Percentiles rank a stretch among this genome's conserved stretches.
These are phyloP conservation scores for Leucosporidium scottii DNA, from an alignment of 768 basidiomycete species.

Conservation along the genomic window DNA sequence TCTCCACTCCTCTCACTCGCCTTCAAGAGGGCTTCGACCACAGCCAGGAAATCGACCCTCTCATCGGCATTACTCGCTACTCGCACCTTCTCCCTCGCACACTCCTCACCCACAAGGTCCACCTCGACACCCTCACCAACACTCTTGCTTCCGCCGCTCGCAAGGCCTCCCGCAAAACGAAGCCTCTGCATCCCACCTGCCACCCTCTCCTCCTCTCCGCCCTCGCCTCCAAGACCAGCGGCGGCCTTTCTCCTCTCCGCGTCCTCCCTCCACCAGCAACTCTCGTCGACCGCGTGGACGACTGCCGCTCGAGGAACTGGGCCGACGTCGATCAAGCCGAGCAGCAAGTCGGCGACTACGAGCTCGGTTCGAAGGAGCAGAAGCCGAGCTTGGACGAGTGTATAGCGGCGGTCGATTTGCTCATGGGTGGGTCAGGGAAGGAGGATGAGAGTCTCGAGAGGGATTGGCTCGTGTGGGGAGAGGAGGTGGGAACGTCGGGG, in stretches of 20 bases:
- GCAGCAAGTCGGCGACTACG: no score
- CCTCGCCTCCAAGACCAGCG: neutral
- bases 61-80: constrained; percentile 8
- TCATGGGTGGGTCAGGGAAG: no score
- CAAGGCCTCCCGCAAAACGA: neutral
- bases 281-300: constrained; percentile 17
- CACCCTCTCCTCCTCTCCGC: constrained; percentile 20
- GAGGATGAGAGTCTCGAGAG: no score
- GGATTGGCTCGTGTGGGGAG: no score
- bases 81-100: constrained; percentile 16
- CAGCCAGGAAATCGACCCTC: no score
- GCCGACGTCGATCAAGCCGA: constrained; percentile 6
- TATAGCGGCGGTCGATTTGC: no score
- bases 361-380: no score
- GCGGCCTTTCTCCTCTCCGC: neutral
- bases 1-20: no score
- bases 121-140: constrained; percentile 13
- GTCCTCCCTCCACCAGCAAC: no score
- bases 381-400: neutral
- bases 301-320: constrained; percentile 15
- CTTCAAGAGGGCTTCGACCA: no score
- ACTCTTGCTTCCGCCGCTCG: neutral
- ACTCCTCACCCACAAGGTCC: constrained; percentile 9
- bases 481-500: no score
- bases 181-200: constrained; percentile 9